These are phyloP conservation scores for Cyamopsis tetragonoloba DNA, from an alignment of 306 rosid genomes.

Conservation along the genomic window DNA sequence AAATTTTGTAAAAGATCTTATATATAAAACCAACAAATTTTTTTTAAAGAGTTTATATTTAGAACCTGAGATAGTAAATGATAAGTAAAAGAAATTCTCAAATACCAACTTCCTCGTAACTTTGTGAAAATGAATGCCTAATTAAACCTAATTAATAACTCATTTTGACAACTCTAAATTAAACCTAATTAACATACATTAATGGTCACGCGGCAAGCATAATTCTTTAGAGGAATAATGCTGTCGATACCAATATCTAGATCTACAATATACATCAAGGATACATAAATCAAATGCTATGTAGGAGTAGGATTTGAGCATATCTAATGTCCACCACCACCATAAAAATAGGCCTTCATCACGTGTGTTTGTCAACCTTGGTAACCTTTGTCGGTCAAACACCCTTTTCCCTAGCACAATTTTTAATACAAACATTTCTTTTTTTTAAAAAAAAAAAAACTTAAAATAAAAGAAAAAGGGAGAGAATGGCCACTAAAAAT, in stretches of 20 bases:
- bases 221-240: conserved; percentile 24
- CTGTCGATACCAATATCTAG: background rate
- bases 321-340: background rate
- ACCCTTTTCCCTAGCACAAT: conserved; percentile 25
- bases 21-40: too few species aligned
- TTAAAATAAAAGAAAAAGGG: background rate
- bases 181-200: conserved; percentile 27
- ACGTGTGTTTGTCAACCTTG: conserved; percentile 65
- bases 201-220: conserved; percentile 31
- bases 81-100: too few species aligned
- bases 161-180: too few species aligned
- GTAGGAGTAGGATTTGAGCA: background rate
- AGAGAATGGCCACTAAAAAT: background rate
- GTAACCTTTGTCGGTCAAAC: conserved; percentile 66
- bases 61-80: too few species aligned
- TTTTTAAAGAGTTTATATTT: too few species aligned
- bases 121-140: background rate
- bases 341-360: conserved; percentile 47
- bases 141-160: too few species aligned
- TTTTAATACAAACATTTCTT: background rate
- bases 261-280: background rate
- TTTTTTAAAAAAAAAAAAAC: background rate
- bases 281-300: conserved; percentile 12
- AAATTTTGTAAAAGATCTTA: too few species aligned
- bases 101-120: conserved; percentile 9